phyloP scores from a whole-genome alignment of 2,329 filamentous ascomycete species.

The Neonectria magnoliae region DNA sequence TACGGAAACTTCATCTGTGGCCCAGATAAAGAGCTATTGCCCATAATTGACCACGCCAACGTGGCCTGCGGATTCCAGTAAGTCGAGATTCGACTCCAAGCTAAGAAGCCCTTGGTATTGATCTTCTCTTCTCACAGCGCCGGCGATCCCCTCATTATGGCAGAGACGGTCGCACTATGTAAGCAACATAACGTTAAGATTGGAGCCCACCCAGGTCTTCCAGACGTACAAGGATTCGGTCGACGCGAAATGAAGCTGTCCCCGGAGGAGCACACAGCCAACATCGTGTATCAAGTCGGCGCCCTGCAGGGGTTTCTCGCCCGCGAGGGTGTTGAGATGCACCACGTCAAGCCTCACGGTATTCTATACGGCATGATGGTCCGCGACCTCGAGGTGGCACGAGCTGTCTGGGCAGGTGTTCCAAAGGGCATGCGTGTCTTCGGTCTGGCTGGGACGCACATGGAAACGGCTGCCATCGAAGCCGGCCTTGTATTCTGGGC shows the following conservation, averaged over 20 bases:
- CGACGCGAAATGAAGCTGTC: slow-evolving; percentile 33
- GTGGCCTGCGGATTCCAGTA: slow-evolving; percentile 67
- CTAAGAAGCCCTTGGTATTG: neutral
- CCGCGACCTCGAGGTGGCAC: slow-evolving; percentile 36
- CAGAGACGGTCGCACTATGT: slow-evolving; percentile 26
- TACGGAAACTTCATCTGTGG: slow-evolving; percentile 59
- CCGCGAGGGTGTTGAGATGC: slow-evolving; percentile 29
- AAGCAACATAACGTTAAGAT: slow-evolving; percentile 29
- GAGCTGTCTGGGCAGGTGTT: slow-evolving; percentile 40
- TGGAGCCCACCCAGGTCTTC: slow-evolving; percentile 30
- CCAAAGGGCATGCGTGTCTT: slow-evolving; percentile 39
- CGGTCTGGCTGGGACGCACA: slow-evolving; percentile 40
- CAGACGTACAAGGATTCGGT: slow-evolving; percentile 32
- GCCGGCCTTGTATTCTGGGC: slow-evolving; percentile 40
- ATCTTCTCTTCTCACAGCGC: slow-evolving; percentile 5
- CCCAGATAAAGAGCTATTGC: slow-evolving; percentile 67
- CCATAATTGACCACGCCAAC: slow-evolving; percentile 69
- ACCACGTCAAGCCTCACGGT: slow-evolving; percentile 38
- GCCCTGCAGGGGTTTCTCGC: slow-evolving; percentile 27
- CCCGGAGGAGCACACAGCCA: slow-evolving; percentile 28
- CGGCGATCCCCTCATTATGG: slow-evolving; percentile 33
- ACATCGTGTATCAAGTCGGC: slow-evolving; percentile 31
- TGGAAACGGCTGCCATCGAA: slow-evolving; percentile 39
- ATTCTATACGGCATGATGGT: slow-evolving; percentile 44
- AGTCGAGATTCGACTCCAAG: neutral